Conservation (phyloP, 495 filamentous ascomycete species). For the Geopyxis carbonaria region DNA sequence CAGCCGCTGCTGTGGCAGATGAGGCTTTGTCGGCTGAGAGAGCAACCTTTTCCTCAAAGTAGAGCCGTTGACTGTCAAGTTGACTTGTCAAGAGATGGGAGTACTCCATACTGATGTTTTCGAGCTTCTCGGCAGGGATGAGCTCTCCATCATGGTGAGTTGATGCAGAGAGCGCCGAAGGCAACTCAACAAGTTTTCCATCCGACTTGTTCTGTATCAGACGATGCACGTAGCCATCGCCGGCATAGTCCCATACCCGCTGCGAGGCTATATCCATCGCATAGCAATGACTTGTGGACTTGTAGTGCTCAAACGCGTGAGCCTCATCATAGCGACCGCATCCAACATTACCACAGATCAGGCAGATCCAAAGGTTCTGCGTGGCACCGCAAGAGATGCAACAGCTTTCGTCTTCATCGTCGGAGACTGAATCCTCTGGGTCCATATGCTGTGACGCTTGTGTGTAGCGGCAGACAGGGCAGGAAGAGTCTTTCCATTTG, state of each 20-base stretch:
- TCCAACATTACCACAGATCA: conserved; percentile 85
- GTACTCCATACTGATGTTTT: conserved; percentile 83
- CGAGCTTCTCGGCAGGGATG: conserved; percentile 77
- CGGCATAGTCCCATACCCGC: conserved; percentile 93
- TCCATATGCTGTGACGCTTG: conserved; percentile 28
- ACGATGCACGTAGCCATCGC: conserved; percentile 87
- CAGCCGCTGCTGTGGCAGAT: conserved; percentile 48
- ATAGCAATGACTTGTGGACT: conserved; percentile 73
- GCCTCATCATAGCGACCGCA: conserved; percentile 88
- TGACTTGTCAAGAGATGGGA: conserved; percentile 82
- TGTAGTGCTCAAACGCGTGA: conserved; percentile 88
- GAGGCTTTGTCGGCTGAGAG: conserved; percentile 84
- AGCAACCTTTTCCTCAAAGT: conserved; percentile 85
- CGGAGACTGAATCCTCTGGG: conserved; percentile 17
- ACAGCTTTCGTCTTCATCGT: conserved; percentile 20
- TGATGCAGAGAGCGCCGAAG: conserved; percentile 28
- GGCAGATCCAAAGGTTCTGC: conserved; percentile 67
- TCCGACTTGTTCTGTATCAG: conserved; percentile 84
- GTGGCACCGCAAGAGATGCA: conserved; percentile 31
- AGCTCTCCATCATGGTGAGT: conserved; percentile 38
- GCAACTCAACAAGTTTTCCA: conserved; percentile 75
- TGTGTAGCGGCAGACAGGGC: conserved; percentile 87
- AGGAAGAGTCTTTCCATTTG: conserved; percentile 88
- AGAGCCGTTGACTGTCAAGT: conserved; percentile 76
- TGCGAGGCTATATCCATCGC: conserved; percentile 84